Base-by-base conservation (phyloP, 2,329 filamentous ascomycete species). In the Fusarium camptoceras region DNA sequence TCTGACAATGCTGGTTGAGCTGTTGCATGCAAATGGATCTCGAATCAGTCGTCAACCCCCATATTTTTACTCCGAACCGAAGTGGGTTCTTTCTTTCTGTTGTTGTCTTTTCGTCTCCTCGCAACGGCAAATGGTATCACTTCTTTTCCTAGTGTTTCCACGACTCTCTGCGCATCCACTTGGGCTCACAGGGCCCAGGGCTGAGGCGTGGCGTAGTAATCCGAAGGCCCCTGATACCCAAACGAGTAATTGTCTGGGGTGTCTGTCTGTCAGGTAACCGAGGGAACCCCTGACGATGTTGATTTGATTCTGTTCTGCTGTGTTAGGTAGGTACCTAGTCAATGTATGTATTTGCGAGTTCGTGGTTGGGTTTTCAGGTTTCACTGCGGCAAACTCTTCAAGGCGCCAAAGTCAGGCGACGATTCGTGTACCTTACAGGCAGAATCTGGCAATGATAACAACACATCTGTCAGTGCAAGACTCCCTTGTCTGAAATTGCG, bases 101-200 rank as follows among this genome's bases (percentile, higher is more conserved):
- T 61, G 39, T 49, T 56, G 46, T 58, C 57, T 57, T 42, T 55
- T 39, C 30, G 30, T 68, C 46, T 59, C 62, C 66, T 69, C 59
- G 50, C 28, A 64, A n/a, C 59, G 46, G 7, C 46, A 50, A 51
- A 51, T 60, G 37, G 16, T 46, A 49, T 41, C 50, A 66, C 44
- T 49, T 39, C 44, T 59, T 37, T 74, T 74, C 72, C 64, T 70
- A 70, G 67, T 60, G 66, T 69, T 75, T 75, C 73, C 73, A 74
- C 56, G 64, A 48, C 57, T 28, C 61, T 75, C 73, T 71, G 66
- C 55, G 63, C 59, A 66, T 59, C 70, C 70, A 72, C 70, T 69
- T 62, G 50, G 59, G 68, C 68, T 65, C 55, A 47, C 28, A 43
- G 43, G 31, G 27, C 28, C 67, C 46, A 55, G 44, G 67, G 62